phyloP scores from a whole-genome alignment of 441 rosid species.

The Erysimum cheiri region DNA sequence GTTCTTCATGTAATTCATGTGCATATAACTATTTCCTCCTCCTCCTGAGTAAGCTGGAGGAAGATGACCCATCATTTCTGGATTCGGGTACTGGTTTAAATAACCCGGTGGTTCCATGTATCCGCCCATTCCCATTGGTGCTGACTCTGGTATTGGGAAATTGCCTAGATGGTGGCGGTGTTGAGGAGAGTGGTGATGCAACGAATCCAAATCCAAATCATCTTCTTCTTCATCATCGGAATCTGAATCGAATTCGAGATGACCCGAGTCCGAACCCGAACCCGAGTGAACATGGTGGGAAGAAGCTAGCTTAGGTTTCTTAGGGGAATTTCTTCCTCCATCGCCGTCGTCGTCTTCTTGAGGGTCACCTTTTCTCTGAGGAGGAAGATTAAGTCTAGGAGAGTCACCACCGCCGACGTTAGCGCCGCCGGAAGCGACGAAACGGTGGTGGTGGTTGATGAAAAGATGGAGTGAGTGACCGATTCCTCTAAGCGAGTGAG shows the following conservation, averaged over 20 bases:
- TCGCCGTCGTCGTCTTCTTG: not conserved
- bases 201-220: conserved; percentile 44
- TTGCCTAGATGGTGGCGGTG: conserved; percentile 25
- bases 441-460: conserved; percentile 51
- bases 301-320: conserved; percentile 42
- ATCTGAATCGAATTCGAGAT: conserved; percentile 42
- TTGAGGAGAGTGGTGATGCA: conserved; percentile 59
- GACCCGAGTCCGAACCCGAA: conserved; percentile 60
- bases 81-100: conserved; percentile 41
- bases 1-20: conserved; percentile 84
- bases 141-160: conserved; percentile 29
- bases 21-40: conserved; percentile 46
- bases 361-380: conserved; percentile 52
- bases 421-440: conserved; percentile 40
- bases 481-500: conserved; percentile 57
- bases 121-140: conserved; percentile 42
- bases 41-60: conserved; percentile 32
- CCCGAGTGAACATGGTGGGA: conserved; percentile 48
- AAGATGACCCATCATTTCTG: conserved; percentile 38
- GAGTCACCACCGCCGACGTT: conserved; percentile 30
- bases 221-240: conserved; percentile 43
- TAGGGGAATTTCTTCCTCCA: conserved; percentile 39
- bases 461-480: conserved; percentile 67
- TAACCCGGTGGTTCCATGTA: conserved; percentile 46
- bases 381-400: conserved; percentile 59